Percentiles rank a stretch among this genome's conserved stretches.
These are phyloP conservation scores for Hyphopichia burtonii DNA, from an alignment of 1,139 yeast species.

Conservation along the genomic window DNA sequence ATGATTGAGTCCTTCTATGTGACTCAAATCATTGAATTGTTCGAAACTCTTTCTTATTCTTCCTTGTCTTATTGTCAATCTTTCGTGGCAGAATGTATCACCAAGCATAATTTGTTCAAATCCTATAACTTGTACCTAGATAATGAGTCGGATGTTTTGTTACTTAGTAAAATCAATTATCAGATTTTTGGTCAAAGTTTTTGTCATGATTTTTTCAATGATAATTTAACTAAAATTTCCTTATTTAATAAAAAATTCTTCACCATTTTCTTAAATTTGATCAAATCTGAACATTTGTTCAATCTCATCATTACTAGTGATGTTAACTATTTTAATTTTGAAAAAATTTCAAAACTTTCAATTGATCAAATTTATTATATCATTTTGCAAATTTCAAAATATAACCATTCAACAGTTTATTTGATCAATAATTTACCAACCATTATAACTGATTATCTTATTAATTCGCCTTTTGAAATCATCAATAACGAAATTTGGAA, in stretches of 20 bases:
- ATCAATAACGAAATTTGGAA: slow-evolving; percentile 27
- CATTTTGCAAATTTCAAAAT: slow-evolving; percentile 20
- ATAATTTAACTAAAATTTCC: slow-evolving; percentile 16
- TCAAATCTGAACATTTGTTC: slow-evolving; percentile 20
- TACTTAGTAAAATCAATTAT: slow-evolving; percentile 26
- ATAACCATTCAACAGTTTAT: slow-evolving; percentile 22
- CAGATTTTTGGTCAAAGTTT: slow-evolving; percentile 11
- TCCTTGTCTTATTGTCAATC: slow-evolving; percentile 9
- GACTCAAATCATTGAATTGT: slow-evolving; percentile 17
- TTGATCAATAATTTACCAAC: slow-evolving; percentile 28
- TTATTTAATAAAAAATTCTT: slow-evolving; percentile 24
- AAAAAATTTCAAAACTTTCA: slow-evolving; percentile 21
- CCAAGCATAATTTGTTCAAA: slow-evolving; percentile 16
- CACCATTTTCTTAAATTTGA: slow-evolving; percentile 28
- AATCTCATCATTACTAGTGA: slow-evolving; percentile 12
- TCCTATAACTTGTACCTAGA: slow-evolving; percentile 19
- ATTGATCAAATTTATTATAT: slow-evolving; percentile 24
- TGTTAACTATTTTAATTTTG: slow-evolving; percentile 13
- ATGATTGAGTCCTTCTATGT: slow-evolving; percentile 13
- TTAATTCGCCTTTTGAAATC: slow-evolving; percentile 12
- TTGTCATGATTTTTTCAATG: slow-evolving; percentile 13
- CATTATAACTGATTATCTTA: slow-evolving; percentile 20
- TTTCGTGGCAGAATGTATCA: slow-evolving; percentile 2
- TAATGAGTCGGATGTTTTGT: slow-evolving; percentile 19
- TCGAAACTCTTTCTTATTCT: slow-evolving; percentile 18